Evolutionary conservation across 2,329 filamentous ascomycete genomes (phyloP), one percentile per base, ranked within the genome.

Genomic region (Talaromyces sp.): DNA sequence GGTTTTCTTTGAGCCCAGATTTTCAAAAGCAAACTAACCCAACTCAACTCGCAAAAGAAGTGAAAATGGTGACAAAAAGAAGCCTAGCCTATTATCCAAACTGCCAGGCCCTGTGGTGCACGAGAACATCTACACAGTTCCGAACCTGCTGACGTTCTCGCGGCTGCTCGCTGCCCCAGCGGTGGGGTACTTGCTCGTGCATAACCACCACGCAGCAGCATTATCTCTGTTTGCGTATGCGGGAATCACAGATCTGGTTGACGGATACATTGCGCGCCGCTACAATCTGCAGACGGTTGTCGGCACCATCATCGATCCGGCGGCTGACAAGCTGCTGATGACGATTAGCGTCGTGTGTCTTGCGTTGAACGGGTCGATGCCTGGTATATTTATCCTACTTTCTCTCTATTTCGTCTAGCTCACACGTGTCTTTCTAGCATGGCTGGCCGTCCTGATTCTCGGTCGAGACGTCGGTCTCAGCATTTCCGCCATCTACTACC

Each of bases 281-380:
- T 98, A 90, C 87, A 89, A 94, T 57, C 83, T 92, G 61, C 90
- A 95, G 75, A 98, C 95, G 0, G 94, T 99, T 1, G 92, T 98
- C 9, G 95, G 95, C 60, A 96, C 91, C 60, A 87, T 99, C 33
- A 92, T 99, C 65, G 93, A 96, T 71, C 95, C 95, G 5, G 95
- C 97, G 90, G 95, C 95, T 3, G 95, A 99, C 77, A 99, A 99
- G 79, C 85, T 87, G 8, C 84, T 99, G 66, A 98, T 99, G 95
- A 97, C 94, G 0, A 87, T 96, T 62, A 78, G 96, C 69, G 96
- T 94, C 0, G 88, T 94, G 12, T 92, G 90, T 66, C 79, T 98
- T 52, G 92, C 93, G 4, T 82, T 89, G 65, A 92, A 96, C 69
- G 92, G 92, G 3, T 85, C 87, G 14, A 81, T 99, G 57, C 92